Evolutionary conservation across 805 yeast genomes (phyloP), one percentile per base, ranked within the genome.

Genomic region (Yamadazyma scolyti): DNA sequence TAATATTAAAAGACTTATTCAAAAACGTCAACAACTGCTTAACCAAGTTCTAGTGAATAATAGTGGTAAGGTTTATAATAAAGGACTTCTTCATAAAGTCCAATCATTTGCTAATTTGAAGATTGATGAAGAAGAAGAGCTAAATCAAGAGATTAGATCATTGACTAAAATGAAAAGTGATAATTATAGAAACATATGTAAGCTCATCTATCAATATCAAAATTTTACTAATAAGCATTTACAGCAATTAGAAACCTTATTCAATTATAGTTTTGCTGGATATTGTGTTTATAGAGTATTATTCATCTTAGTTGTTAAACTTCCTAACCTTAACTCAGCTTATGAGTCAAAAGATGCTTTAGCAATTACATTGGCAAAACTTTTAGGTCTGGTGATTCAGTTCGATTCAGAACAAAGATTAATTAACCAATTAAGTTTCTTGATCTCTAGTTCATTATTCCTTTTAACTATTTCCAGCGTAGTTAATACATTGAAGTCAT

Each of bases 401-500:
- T 25, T 16, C 13, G 42, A 57, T 5, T 34, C 54, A 4, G 66
- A 60, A 39, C 57, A 63, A 2, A 67, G 58, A 39, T 49, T 71
- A 37, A 58, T 68, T 16, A 65, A 65, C 34, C 71, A 65, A 43
- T 54, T 73, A 23, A 61, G 74, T 26, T 66, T 81, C 36, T 40
- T 75, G 2, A 47, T 81, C 10, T 75, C 85, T 1, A 75, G 80
- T 8, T 65, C 71, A 10, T 59, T 82, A 31, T 81, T 82, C 43
- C 46, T 74, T 1, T 70, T 82, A 36, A 77, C 86, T 1, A 68
- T 82, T 43, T 77, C 82, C 16, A 79, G 79, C 33, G 88, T 82
- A 1, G 52, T 70, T 28, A 57, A 69, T 23, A 79, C 89, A 0
- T 70, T 81, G 36, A 68, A 74, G 24, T 79, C 80, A 20, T 54